phyloP scores from a whole-genome alignment of 2,329 filamentous ascomycete genomes.

The Botrytis tulipae region DNA sequence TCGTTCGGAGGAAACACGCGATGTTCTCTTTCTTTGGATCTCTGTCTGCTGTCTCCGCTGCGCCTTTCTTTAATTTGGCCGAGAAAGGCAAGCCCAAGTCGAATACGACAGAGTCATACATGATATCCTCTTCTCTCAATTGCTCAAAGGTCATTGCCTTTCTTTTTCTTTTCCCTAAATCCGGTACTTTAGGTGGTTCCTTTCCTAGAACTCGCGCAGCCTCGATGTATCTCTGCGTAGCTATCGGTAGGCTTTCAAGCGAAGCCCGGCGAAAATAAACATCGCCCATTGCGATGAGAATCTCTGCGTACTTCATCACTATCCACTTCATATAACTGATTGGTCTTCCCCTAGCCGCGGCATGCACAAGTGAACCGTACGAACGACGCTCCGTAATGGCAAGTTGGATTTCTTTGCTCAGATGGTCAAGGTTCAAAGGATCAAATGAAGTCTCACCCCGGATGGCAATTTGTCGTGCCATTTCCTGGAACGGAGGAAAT shows the following conservation, averaged over 20 bases:
- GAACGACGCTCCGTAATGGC: background rate
- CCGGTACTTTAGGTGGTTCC: background rate
- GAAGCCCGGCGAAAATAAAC: conserved; percentile 34
- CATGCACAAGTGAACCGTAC: conserved; percentile 33
- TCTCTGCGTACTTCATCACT: conserved; percentile 39
- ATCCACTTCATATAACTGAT: conserved; percentile 39
- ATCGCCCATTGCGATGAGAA: conserved; percentile 38
- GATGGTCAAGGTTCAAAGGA: conserved; percentile 21
- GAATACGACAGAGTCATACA: background rate
- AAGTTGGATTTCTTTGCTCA: background rate
- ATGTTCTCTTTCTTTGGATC: conserved; percentile 1
- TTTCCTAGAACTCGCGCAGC: conserved; percentile 36
- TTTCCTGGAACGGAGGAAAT: conserved; percentile 3
- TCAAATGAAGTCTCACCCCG: conserved; percentile 29
- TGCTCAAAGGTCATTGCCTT: background rate
- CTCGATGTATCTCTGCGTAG: conserved; percentile 36
- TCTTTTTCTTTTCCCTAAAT: background rate
- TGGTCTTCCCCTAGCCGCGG: conserved; percentile 31
- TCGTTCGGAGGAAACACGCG: background rate
- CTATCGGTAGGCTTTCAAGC: conserved; percentile 37
- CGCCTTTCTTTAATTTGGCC: background rate
- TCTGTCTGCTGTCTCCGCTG: background rate
- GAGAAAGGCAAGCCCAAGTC: background rate
- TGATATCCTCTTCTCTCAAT: background rate
- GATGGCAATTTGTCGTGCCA: background rate